Base-by-base conservation (phyloP, 2,329 filamentous ascomycete species). In the Fusarium sp. region DNA sequence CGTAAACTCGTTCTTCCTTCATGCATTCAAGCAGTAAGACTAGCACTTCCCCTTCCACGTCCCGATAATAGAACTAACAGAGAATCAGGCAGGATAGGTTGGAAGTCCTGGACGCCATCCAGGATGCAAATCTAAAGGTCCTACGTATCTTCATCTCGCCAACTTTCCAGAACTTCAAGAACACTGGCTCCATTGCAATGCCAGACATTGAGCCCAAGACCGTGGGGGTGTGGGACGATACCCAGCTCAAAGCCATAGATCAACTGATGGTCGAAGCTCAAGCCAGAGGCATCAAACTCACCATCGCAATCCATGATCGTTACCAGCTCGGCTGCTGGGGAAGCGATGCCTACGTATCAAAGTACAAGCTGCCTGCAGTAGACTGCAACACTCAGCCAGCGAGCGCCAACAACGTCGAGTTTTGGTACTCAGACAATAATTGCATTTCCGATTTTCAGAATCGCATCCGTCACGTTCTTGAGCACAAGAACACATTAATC, bases 301-400 rank as follows among this genome's bases (percentile, higher is more conserved):
- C 22, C 15, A 44, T 44, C 6, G 41, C 41, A 3, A 44, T 44
- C 20, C 41, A 44, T 44, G 41, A 44, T n/a, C 41, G 41, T 3
- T 44, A 44, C 15, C 41, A 44, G 20, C 41, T 44, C 22, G 41
- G 41, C 22, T 44, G 41, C 20, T 44, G 41, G 41, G 41, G 41
- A 44, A 44, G 41, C 5, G 41, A 44, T 25, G 41, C 20, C 6
- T 44, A 44, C 4, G 41, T 44, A 7, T 25, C 15, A 3, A 44
- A 44, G 15, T 44, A 44, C 15, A 44, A 44, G 15, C 15, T 44
- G 3, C 41, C 41, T 44, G 41, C 41, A 4, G 41, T 44, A 7
- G 22, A 44, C 15, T 44, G 41, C 22, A 44, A 44, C 15, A 44
- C 22, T n/a, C 15, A 44, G 22, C 41, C 22, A n/a, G 41, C 41